Percentiles rank a stretch among this genome's conserved stretches.
phyloP scores from a whole-genome alignment of 768 basidiomycete species.

The Tephrocybe sp. region DNA sequence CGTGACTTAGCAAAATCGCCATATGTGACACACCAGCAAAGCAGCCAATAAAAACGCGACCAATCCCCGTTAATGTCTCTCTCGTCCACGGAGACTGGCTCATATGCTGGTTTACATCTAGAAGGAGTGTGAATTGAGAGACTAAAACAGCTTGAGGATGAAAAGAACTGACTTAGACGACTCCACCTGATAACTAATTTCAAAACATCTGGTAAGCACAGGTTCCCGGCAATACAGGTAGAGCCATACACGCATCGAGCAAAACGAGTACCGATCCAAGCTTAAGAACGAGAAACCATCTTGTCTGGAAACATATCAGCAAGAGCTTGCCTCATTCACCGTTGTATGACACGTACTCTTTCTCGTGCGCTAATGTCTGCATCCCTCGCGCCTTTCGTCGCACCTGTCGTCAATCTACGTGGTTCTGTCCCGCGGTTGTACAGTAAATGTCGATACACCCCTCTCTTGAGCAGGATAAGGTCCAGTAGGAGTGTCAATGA shows the following conservation, averaged over 20 bases:
- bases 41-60: conserved; percentile 64
- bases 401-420: conserved; percentile 32
- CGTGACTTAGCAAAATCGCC: background rate
- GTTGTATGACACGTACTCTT: conserved; percentile 20
- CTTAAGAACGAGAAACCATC: conserved; percentile 57
- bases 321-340: background rate
- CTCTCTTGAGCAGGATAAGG: conserved; percentile 77
- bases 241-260: conserved; percentile 68
- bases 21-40: conserved; percentile 43
- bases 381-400: conserved; percentile 11
- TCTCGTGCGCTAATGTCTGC: conserved; percentile 13
- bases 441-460: conserved; percentile 77
- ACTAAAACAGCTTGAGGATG: background rate
- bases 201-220: conserved; percentile 1
- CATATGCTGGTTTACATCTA: conserved; percentile 38
- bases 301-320: conserved; percentile 33
- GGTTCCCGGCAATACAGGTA: conserved; percentile 5
- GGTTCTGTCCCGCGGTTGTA: conserved; percentile 78
- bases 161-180: conserved; percentile 49
- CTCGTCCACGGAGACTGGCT: conserved; percentile 48
- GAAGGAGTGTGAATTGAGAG: background rate
- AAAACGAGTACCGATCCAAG: conserved; percentile 58
- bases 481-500: conserved; percentile 70
- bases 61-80: conserved; percentile 46
- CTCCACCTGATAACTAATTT: conserved; percentile 82